Base-by-base conservation (phyloP, 768 basidiomycete species). In the Rhodotorula paludigena region DNA sequence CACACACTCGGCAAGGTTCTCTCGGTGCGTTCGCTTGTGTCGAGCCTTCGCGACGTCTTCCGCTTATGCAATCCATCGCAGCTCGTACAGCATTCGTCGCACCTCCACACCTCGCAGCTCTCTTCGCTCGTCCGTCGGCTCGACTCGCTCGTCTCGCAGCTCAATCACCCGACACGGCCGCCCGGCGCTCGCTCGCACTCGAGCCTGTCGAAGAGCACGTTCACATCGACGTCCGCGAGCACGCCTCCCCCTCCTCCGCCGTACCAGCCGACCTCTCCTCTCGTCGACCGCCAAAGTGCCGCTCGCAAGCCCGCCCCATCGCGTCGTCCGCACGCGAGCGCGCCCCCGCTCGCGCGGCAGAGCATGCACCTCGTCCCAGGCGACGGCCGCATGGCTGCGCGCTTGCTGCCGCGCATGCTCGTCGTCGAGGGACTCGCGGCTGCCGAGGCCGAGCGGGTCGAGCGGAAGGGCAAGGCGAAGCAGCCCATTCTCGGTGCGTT, bases 1-100 rank as follows among this genome's bases (percentile, higher is more conserved):
- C 48, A 38, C 32, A 36, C 49, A n/a, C 47, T 47, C 35, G 39
- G 36, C 59, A 51, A 60, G 36, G 16, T 39, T 14, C 21, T 60
- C 30, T 41, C 51, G n/a, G 59, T 51, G 49, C 35, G 59, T 39
- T 35, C n/a, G n/a, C n/a, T n/a, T n/a, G n/a, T n/a, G 3, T 3
- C 21, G 4, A 6, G 5, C 47, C 28, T 11, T 28, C 35, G 9
- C 2, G 14, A 7, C 35, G 9, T n/a, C 14, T 23, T 18, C 33
- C 47, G 25, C 38, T 47, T 7, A 44, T 35, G 1, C 45, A 3
- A 3, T 14, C 33, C 6, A 33, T 32, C 9, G 14, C 58, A 30
- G 33, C 48, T 60, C 14, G 45, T 57, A 25, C 21, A 39, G 56
- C 30, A 57, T 18, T 47, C 44, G 35, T 33, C 18, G 9, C 7